Conservation (phyloP, 805 yeast species). For the Yarrowia osloensis region DNA sequence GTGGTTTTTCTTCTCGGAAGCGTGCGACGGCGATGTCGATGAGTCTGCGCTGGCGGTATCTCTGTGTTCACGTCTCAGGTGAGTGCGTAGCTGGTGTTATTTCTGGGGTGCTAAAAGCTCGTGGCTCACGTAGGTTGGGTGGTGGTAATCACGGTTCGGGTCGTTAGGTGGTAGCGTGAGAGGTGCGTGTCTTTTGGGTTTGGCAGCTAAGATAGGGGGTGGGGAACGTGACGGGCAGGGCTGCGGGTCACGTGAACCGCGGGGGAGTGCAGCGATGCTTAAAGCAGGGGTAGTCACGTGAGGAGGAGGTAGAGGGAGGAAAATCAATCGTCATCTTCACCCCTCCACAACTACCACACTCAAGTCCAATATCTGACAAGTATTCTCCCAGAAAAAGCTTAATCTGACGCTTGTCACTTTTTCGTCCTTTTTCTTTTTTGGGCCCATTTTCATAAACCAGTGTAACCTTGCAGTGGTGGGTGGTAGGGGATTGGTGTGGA, state of each 20-base stretch:
- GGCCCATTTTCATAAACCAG: no score
- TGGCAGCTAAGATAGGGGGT: slow-evolving; percentile 26
- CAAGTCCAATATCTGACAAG: no score
- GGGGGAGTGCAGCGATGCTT: not conserved
- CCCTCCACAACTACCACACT: no score
- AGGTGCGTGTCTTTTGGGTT: slow-evolving; percentile 23
- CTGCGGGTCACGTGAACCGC: not conserved
- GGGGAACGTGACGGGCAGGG: not conserved
- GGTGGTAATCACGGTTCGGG: slow-evolving; percentile 1
- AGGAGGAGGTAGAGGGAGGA: no score
- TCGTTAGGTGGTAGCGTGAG: slow-evolving; percentile 15
- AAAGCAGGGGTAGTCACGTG: not conserved
- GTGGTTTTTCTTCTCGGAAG: not conserved
- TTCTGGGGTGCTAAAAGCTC: not conserved
- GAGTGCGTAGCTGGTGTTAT: not conserved
- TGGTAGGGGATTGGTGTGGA: no score
- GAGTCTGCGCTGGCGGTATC: not conserved
- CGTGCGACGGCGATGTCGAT: not conserved
- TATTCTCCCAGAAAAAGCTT: no score
- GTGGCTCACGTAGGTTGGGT: not conserved
- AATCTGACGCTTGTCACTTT: no score
- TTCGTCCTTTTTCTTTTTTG: no score
- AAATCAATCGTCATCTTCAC: no score
- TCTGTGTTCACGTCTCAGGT: not conserved
- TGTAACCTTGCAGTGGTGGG: not conserved